Conservation (phyloP, 345 rosid genomes). For the Dovyalis caffra region DNA sequence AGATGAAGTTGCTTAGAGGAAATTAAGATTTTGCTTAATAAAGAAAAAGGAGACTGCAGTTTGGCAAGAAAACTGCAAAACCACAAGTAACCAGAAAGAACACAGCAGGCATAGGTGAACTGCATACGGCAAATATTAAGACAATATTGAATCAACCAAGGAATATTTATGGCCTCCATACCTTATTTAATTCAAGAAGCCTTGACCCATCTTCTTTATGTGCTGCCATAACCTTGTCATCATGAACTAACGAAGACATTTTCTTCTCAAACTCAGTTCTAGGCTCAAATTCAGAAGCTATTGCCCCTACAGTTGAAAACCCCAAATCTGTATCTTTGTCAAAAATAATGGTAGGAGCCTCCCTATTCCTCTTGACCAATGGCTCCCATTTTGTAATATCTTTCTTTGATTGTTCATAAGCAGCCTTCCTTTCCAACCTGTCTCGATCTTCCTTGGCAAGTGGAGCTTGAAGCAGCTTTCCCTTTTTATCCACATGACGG, state of each 20-base stretch:
- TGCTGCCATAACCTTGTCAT: constrained; percentile 64
- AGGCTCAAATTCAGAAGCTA: constrained; percentile 89
- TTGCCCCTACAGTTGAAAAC: constrained; percentile 88
- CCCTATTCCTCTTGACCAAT: constrained; percentile 77
- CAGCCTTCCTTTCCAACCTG: constrained; percentile 72
- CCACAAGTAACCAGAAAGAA: background rate
- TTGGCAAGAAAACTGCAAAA: background rate
- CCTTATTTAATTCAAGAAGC: constrained; percentile 90
- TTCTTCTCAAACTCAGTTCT: constrained; percentile 90
- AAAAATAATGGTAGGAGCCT: constrained; percentile 74
- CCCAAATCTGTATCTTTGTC: constrained; percentile 65
- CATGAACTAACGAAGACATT: constrained; percentile 71
- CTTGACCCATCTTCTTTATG: constrained; percentile 77
- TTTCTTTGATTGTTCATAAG: constrained; percentile 54
- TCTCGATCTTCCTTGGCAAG: constrained; percentile 67
- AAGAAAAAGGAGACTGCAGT: background rate
- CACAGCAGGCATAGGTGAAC: background rate
- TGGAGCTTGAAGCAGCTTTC: constrained; percentile 67
- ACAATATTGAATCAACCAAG: background rate
- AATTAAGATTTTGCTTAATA: background rate
- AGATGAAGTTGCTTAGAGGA: background rate
- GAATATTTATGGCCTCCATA: constrained; percentile 16
- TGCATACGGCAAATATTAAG: background rate
- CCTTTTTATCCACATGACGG: constrained; percentile 46
- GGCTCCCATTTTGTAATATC: constrained; percentile 75